A percentile compares a stretch with the other conserved stretches of the same genome.
Conservation (phyloP, 306 rosid genomes). For the Fagus sylvatica region DNA sequence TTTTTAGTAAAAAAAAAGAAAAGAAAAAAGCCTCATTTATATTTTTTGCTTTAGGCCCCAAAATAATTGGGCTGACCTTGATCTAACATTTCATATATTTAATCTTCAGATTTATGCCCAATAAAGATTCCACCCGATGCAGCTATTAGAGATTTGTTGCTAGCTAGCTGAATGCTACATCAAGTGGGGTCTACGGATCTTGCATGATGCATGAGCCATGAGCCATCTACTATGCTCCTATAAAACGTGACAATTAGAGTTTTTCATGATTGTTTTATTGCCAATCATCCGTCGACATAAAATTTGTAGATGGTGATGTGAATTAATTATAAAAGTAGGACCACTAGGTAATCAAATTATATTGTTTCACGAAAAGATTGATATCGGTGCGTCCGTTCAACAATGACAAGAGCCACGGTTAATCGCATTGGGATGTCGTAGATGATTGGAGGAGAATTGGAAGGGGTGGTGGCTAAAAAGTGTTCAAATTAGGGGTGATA, state of each 20-base stretch:
- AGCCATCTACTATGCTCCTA: background rate
- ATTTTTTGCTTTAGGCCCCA: too few species aligned
- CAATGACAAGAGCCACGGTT: background rate
- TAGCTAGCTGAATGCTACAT: background rate
- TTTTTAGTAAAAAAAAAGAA: too few species aligned
- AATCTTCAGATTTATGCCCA: background rate
- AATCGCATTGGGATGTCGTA: too few species aligned
- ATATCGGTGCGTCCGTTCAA: background rate
- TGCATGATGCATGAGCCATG: background rate
- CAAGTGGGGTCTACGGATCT: background rate
- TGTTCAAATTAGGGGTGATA: too few species aligned
- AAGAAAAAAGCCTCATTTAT: too few species aligned
- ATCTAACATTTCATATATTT: background rate
- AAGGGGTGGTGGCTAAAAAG: too few species aligned
- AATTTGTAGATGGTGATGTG: background rate
- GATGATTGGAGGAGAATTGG: too few species aligned
- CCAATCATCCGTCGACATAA: background rate
- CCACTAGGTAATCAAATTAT: background rate
- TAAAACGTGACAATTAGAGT: background rate
- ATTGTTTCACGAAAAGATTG: background rate
- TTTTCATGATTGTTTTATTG: background rate
- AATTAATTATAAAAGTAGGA: background rate
- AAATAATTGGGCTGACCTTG: too few species aligned
- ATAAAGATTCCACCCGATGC: background rate
- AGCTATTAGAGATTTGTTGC: background rate